Evolutionary conservation across 441 rosid genomes (phyloP).

Genomic region (Capsella rubella): DNA sequence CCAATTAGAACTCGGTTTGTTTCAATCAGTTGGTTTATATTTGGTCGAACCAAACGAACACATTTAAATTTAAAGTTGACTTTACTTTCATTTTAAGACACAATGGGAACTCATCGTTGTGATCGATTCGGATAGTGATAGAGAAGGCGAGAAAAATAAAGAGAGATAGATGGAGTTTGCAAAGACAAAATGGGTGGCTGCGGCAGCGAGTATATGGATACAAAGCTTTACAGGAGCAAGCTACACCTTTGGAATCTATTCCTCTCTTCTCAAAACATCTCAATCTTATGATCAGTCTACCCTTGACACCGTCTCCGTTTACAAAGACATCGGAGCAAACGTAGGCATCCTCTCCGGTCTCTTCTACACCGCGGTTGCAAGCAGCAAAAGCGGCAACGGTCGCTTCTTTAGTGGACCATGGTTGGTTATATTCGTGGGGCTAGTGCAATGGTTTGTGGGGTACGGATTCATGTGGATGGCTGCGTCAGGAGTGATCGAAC

Average conservation of each 20-base stretch:
- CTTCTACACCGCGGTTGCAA: constrained; percentile 63
- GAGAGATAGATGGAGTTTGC: constrained; percentile 33
- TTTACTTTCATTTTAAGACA: constrained; percentile 25
- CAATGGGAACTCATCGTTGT: not conserved
- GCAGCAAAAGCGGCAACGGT: constrained; percentile 28
- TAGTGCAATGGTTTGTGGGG: constrained; percentile 69
- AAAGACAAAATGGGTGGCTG: constrained; percentile 69
- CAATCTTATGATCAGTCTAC: constrained; percentile 88
- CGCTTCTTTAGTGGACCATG: constrained; percentile 59
- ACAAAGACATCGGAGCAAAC: constrained; percentile 86
- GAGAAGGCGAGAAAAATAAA: not conserved
- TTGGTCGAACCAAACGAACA: constrained; percentile 14
- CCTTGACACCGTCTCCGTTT: constrained; percentile 85
- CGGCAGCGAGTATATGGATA: constrained; percentile 88
- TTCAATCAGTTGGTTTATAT: not conserved
- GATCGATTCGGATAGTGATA: not conserved
- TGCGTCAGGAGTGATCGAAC: constrained; percentile 66
- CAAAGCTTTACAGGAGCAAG: constrained; percentile 69
- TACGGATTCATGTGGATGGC: constrained; percentile 80
- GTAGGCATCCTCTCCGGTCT: constrained; percentile 76
- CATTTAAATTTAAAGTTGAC: constrained; percentile 30
- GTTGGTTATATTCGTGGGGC: constrained; percentile 71
- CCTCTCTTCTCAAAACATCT: constrained; percentile 74
- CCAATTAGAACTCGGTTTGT: constrained; percentile 1
- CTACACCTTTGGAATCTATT: constrained; percentile 85